Evolutionary conservation across 2,329 filamentous ascomycete species (phyloP), one percentile per base, ranked within the genome.

Genomic region (Sclerotinia trifoliorum): DNA sequence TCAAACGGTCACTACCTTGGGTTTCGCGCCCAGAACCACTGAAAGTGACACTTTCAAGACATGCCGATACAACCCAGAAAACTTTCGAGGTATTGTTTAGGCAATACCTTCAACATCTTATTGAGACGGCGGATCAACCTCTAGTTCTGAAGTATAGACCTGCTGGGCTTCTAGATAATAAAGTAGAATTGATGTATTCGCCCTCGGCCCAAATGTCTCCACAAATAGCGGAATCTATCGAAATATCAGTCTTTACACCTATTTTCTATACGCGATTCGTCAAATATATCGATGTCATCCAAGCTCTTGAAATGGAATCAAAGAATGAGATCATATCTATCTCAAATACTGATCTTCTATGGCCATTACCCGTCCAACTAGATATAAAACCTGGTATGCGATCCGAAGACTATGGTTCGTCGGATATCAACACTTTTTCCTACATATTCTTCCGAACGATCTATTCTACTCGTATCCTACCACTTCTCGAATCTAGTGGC

Each of bases 201-300:
- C 68, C 74, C 6, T 63, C 72, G 2, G 76, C 77, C 19, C 65
- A 69, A 15, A 64, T 73, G 2, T 65, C 72, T 0, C 65, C 60
- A 17, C 63, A 69, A 3, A 51, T 69, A 2, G 64, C 65, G 2
- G 69, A 82, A 29, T 52, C 69, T 77, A 63, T 90, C 7, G 84
- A 85, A 55, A 79, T 91, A 60, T 83, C 83, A 65, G 80, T 91
- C 5, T 77, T 90, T 26, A 89, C 86, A 0, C 89, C 90, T 0
- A 81, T 80, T 0, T 92, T 92, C 74, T 92, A 92, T 79, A 83
- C 85, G 17, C 83, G 88, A 39, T 87, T 91, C 60, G 81, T 88
- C 0, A 82, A 85, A 71, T 90, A 91, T 74, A 80, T 84, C 21
- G 54, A 68, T 17, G 29, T 49, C 13, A 3, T 66, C 13, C 17